phyloP scores from a whole-genome alignment of 1,284 basidiomycete genomes.

The Pisolithus thermaeus region DNA sequence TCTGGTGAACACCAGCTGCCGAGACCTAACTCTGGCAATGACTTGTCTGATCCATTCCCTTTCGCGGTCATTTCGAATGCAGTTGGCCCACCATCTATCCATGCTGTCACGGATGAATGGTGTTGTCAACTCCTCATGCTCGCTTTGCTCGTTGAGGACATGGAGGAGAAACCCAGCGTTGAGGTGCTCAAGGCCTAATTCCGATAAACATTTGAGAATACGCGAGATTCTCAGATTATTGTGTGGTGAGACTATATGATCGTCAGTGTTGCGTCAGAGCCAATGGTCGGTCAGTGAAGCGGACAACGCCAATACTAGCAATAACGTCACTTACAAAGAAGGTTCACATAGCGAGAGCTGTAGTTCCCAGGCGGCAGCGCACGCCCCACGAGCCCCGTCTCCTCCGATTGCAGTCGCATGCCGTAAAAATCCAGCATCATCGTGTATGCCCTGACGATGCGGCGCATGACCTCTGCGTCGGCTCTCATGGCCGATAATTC shows the following conservation, averaged over 20 bases:
- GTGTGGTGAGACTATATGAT: constrained; percentile 49
- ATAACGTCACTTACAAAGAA: constrained; percentile 47
- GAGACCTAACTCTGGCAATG: constrained; percentile 43
- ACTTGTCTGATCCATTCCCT: constrained; percentile 47
- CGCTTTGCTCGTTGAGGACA: constrained; percentile 65
- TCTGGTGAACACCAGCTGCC: constrained; percentile 44
- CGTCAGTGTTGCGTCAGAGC: neutral
- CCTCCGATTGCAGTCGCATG: constrained; percentile 51
- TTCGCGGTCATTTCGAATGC: constrained; percentile 56
- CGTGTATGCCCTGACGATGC: constrained; percentile 55
- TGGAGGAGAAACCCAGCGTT: constrained; percentile 66
- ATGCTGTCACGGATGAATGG: constrained; percentile 51
- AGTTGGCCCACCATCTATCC: constrained; percentile 76
- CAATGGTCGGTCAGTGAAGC: neutral
- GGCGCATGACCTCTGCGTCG: constrained; percentile 42
- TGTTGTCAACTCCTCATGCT: constrained; percentile 46
- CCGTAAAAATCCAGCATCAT: constrained; percentile 76
- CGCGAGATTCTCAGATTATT: constrained; percentile 76
- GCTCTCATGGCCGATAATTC: constrained; percentile 58
- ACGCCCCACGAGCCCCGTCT: constrained; percentile 53
- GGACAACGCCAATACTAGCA: neutral
- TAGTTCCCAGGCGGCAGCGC: constrained; percentile 34
- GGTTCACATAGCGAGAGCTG: constrained; percentile 52
- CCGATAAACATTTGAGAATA: constrained; percentile 71
- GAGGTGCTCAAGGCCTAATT: constrained; percentile 56